Conservation (phyloP, 805 yeast genomes). For the Pichia pseudocactophila region DNA sequence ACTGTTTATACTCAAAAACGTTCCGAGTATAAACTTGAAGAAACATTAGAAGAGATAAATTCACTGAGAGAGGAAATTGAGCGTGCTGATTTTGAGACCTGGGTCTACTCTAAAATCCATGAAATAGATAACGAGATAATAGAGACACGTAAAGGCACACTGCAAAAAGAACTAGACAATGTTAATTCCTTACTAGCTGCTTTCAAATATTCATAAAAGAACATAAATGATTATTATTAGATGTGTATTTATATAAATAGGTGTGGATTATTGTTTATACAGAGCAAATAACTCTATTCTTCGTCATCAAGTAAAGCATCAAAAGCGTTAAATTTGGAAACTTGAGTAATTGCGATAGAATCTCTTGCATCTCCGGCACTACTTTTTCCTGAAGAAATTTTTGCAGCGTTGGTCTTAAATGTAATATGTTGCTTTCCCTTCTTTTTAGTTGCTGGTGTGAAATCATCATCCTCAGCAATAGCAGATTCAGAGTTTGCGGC, state of each 20-base stretch:
- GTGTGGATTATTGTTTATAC: background rate
- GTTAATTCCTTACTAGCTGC: constrained; percentile 1
- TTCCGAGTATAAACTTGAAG: background rate
- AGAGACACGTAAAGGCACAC: background rate
- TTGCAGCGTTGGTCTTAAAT: constrained; percentile 64
- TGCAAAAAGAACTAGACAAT: constrained; percentile 9
- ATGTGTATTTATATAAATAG: background rate
- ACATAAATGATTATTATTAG: background rate
- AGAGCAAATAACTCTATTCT: constrained; percentile 19
- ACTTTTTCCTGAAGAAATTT: constrained; percentile 65
- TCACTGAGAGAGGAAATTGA: background rate
- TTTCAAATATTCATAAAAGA: background rate
- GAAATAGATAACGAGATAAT: constrained; percentile 5
- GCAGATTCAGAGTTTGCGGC: constrained; percentile 19
- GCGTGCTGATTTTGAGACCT: background rate
- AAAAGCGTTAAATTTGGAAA: constrained; percentile 67
- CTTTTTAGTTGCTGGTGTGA: constrained; percentile 30
- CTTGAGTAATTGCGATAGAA: constrained; percentile 57
- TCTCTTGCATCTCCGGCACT: constrained; percentile 56
- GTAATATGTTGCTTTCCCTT: constrained; percentile 39
- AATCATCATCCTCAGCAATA: constrained; percentile 37
- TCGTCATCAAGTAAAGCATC: constrained; percentile 61
- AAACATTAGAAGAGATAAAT: background rate
- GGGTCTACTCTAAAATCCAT: constrained; percentile 4
- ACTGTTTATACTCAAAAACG: background rate